These are phyloP conservation scores for Phanerochaete carnosa DNA, from an alignment of 768 basidiomycete genomes.

Conservation along the genomic window DNA sequence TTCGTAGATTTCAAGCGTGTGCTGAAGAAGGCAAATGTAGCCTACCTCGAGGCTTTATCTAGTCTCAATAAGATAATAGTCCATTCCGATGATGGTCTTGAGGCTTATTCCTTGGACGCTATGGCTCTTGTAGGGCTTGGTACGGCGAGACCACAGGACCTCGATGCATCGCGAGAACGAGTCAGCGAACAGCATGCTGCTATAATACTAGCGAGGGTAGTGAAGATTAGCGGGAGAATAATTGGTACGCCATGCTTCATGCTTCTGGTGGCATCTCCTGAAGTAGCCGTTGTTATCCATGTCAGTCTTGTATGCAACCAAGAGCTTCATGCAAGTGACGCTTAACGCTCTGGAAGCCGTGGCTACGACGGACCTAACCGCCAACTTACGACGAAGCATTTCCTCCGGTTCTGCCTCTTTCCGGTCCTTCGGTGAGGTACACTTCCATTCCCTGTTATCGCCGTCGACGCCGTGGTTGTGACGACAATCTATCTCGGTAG, in stretches of 20 bases:
- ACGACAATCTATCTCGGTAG: slow-evolving; percentile 32
- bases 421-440: slow-evolving; percentile 63
- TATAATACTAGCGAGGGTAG: slow-evolving; percentile 61
- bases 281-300: neutral
- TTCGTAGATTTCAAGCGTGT: slow-evolving; percentile 55
- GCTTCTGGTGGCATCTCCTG: neutral
- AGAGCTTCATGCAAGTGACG: slow-evolving; percentile 55
- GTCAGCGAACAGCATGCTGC: slow-evolving; percentile 50
- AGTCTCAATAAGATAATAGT: slow-evolving; percentile 69
- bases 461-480: neutral
- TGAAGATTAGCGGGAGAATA: slow-evolving; percentile 48
- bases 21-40: slow-evolving; percentile 46
- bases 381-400: slow-evolving; percentile 33
- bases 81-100: slow-evolving; percentile 52
- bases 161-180: slow-evolving; percentile 60
- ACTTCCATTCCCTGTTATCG: slow-evolving; percentile 17
- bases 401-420: slow-evolving; percentile 40
- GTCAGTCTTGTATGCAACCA: slow-evolving; percentile 67
- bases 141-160: slow-evolving; percentile 38
- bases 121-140: slow-evolving; percentile 57
- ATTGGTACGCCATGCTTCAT: slow-evolving; percentile 43
- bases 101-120: slow-evolving; percentile 71
- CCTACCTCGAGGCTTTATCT: slow-evolving; percentile 54
- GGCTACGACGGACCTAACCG: slow-evolving; percentile 33
- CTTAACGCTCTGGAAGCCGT: slow-evolving; percentile 61